These are phyloP conservation scores for Tremellales sp. DNA, from an alignment of 1,284 basidiomycete genomes.

Conservation along the genomic window DNA sequence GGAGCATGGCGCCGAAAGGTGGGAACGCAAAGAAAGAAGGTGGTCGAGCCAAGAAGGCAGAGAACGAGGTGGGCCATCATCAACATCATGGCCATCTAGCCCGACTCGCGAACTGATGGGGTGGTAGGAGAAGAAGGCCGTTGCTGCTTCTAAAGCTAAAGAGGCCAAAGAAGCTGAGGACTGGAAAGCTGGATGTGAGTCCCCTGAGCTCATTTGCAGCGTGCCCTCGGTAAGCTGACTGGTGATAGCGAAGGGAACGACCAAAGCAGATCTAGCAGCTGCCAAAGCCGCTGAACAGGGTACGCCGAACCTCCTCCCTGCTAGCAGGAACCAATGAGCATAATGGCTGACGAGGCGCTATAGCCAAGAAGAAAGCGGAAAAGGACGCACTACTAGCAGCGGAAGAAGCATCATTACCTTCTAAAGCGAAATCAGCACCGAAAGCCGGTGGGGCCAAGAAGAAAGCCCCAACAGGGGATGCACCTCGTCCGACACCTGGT, in stretches of 20 bases:
- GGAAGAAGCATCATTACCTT: conserved; percentile 67
- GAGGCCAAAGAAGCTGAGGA: conserved; percentile 64
- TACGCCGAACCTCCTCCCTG: conserved; percentile 7
- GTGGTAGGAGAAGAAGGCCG: conserved; percentile 28
- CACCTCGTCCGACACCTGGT: too few species aligned
- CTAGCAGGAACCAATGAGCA: not conserved
- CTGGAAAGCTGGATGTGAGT: conserved; percentile 69
- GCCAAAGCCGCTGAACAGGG: conserved; percentile 34
- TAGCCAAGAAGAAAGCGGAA: conserved; percentile 53
- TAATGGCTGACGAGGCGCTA: not conserved
- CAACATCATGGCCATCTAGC: not conserved
- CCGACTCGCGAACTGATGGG: not conserved
- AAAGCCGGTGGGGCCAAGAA: conserved; percentile 40
- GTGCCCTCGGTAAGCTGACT: not conserved
- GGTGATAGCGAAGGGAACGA: conserved; percentile 43
- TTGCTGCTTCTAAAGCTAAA: conserved; percentile 30
- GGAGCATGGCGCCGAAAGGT: conserved; percentile 47
- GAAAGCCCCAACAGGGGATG: conserved; percentile 11
- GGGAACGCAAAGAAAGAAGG: conserved; percentile 84
- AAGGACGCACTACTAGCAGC: conserved; percentile 59
- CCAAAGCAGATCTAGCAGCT: conserved; percentile 63
- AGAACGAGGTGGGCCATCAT: conserved; percentile 66
- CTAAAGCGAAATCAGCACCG: conserved; percentile 58
- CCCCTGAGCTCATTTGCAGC: not conserved
- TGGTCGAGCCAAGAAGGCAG: conserved; percentile 84